Evolutionary conservation across 1,284 basidiomycete genomes (phyloP).

Genomic region (Marasmius oreades): DNA sequence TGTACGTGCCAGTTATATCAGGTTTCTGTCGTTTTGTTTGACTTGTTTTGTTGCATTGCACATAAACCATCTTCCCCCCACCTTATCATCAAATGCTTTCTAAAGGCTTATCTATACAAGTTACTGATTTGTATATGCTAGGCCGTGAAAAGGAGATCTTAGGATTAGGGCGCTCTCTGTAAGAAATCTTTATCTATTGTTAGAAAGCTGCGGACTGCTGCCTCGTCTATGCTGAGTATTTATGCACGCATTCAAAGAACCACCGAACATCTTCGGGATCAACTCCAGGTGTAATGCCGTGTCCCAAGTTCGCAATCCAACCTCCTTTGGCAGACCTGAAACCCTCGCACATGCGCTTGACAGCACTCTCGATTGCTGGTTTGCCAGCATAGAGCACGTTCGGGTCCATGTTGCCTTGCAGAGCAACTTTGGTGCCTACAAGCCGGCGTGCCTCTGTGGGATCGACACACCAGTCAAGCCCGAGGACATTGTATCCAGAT

Average conservation of each 20-base stretch:
- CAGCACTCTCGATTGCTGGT: constrained; percentile 85
- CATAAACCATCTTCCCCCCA: constrained; percentile 2
- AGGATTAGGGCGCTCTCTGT: neutral
- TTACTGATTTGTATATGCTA: neutral
- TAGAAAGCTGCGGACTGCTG: too few species aligned
- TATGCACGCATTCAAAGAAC: constrained; percentile 91
- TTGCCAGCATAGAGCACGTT: constrained; percentile 83
- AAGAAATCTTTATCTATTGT: neutral
- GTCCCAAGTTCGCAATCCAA: constrained; percentile 97
- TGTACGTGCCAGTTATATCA: neutral
- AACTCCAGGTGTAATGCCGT: constrained; percentile 96
- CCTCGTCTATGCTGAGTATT: constrained; percentile 51
- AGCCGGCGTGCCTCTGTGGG: constrained; percentile 63
- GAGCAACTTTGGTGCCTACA: constrained; percentile 62
- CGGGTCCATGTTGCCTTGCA: constrained; percentile 97
- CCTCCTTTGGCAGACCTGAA: constrained; percentile 67
- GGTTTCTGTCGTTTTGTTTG: constrained; percentile 8
- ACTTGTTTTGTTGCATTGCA: constrained; percentile 1
- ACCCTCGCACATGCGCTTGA: constrained; percentile 77
- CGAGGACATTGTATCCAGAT: constrained; percentile 81
- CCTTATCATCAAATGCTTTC: too few species aligned
- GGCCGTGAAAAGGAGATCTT: neutral
- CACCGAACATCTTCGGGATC: constrained; percentile 87
- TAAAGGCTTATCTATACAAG: neutral
- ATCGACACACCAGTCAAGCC: constrained; percentile 87